These are phyloP conservation scores for Candida stauntonica DNA, from an alignment of 805 yeast genomes.

Conservation along the genomic window DNA sequence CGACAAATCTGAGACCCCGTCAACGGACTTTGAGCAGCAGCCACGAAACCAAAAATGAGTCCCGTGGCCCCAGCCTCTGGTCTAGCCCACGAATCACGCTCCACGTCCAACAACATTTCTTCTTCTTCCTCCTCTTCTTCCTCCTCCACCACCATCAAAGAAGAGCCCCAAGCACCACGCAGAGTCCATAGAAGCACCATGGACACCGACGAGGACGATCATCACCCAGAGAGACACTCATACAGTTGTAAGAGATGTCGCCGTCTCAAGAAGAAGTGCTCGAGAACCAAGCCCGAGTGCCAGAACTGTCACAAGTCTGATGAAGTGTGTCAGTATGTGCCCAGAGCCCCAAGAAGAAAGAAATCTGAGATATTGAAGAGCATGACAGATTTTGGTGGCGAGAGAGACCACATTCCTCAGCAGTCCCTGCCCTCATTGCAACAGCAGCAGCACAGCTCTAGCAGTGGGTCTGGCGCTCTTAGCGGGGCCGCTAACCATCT, in stretches of 20 bases:
- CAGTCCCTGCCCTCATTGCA: constrained; percentile 2
- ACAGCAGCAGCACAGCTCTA: too few species aligned
- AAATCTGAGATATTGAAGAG: constrained; percentile 27
- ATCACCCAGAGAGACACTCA: constrained; percentile 17
- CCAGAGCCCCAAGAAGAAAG: constrained; percentile 39
- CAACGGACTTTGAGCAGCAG: background rate
- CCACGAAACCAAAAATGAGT: background rate
- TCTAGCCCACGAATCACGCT: background rate
- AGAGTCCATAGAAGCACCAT: too few species aligned
- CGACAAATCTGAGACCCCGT: background rate
- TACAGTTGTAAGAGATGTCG: constrained; percentile 46
- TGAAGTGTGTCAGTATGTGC: constrained; percentile 39
- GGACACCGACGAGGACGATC: constrained; percentile 4
- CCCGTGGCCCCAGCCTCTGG: background rate
- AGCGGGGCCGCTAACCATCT: background rate
- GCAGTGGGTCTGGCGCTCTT: too few species aligned
- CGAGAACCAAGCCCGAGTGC: constrained; percentile 41
- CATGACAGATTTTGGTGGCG: constrained; percentile 14
- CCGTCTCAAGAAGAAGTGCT: constrained; percentile 45
- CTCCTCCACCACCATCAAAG: background rate
- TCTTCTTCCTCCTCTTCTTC: background rate
- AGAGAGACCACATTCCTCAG: constrained; percentile 2
- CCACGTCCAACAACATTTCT: background rate
- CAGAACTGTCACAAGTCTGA: constrained; percentile 37
- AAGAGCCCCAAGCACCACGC: too few species aligned